These are phyloP conservation scores for Vanderwaltozyma polyspora DNA, from an alignment of 805 yeast genomes.

Conservation along the genomic window DNA sequence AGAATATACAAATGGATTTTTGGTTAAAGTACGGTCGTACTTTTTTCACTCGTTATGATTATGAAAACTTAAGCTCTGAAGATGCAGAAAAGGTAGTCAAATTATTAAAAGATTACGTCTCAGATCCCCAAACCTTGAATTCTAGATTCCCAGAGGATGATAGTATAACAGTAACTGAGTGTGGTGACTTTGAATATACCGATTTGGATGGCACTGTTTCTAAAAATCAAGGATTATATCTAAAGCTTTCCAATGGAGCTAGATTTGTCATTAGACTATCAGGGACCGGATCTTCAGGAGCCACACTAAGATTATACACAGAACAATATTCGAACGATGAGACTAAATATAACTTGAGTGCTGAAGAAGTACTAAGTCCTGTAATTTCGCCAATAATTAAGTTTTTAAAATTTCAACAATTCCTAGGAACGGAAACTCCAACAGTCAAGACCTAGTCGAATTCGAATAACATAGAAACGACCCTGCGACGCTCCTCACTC, in stretches of 20 bases:
- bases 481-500: too few species aligned
- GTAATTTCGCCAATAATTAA: constrained; percentile 54
- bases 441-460: constrained; percentile 62
- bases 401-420: constrained; percentile 61
- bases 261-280: constrained; percentile 84
- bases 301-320: constrained; percentile 86
- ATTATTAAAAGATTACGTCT: constrained; percentile 34
- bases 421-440: constrained; percentile 75
- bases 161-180: constrained; percentile 51
- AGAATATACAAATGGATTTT: constrained; percentile 70
- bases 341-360: constrained; percentile 37
- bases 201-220: constrained; percentile 93
- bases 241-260: constrained; percentile 71
- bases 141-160: constrained; percentile 34
- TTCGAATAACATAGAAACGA: too few species aligned
- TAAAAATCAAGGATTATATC: constrained; percentile 75
- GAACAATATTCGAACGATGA: constrained; percentile 69
- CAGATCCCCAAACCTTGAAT: constrained; percentile 36
- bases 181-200: constrained; percentile 85
- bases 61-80: constrained; percentile 66
- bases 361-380: constrained; percentile 56
- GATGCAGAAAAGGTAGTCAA: constrained; percentile 64
- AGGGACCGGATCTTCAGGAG: constrained; percentile 97
- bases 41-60: constrained; percentile 94
- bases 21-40: constrained; percentile 94